Conservation (phyloP, 2,329 filamentous ascomycete genomes). For the Alternaria consortialis region DNA sequence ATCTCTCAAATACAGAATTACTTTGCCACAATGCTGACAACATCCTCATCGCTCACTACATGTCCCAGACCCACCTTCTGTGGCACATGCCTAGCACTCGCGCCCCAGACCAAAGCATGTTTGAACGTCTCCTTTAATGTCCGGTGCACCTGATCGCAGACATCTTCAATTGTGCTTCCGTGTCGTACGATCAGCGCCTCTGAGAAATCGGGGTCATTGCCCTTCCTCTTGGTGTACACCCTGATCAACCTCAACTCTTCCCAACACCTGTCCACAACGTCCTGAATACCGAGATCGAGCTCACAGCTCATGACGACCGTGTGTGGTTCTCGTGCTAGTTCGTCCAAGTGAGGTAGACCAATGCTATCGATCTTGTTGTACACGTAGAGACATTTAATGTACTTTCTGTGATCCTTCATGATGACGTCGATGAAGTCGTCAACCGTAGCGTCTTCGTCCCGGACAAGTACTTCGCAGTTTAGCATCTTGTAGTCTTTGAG, state of each 20-base stretch:
- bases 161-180: conserved; percentile 92
- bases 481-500: conserved; percentile 98
- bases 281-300: conserved; percentile 88
- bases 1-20: conserved; percentile 11
- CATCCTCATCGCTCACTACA: conserved; percentile 74
- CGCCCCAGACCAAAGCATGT: conserved; percentile 97
- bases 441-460: conserved; percentile 91
- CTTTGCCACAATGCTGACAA: conserved; percentile 68
- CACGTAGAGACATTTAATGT: conserved; percentile 92
- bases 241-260: conserved; percentile 88
- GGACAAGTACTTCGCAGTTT: conserved; percentile 94
- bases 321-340: conserved; percentile 88
- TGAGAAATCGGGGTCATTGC: conserved; percentile 83
- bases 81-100: conserved; percentile 91
- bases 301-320: conserved; percentile 99
- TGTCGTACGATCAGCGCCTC: conserved; percentile 93
- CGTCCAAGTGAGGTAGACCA: conserved; percentile 90
- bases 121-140: conserved; percentile 98
- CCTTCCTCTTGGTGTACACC: conserved; percentile 90
- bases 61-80: conserved; percentile 91
- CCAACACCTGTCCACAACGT: conserved; percentile 96
- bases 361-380: conserved; percentile 99
- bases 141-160: conserved; percentile 93
- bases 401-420: conserved; percentile 98
- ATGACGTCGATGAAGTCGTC: conserved; percentile 99